Percentiles rank a stretch among this genome's conserved stretches.
Evolutionary conservation across 331 rosid species (phyloP).

Genomic region (Rhamnella rubrinervis): DNA sequence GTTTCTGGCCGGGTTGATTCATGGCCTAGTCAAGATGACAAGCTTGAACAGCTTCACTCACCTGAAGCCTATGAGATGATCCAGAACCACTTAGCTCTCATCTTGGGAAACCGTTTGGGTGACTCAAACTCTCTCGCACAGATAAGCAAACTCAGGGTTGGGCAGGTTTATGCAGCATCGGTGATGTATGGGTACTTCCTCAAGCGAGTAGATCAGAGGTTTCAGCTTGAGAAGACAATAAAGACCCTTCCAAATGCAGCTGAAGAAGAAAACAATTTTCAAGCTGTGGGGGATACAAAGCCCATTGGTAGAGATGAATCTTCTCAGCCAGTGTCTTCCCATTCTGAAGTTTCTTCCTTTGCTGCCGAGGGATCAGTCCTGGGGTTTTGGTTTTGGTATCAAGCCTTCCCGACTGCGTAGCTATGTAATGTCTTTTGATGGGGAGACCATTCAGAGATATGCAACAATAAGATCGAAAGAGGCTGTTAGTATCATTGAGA

Average conservation of each 20-base stretch:
- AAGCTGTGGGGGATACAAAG: slow-evolving; percentile 29
- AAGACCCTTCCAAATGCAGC: slow-evolving; percentile 60
- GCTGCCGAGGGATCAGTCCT: slow-evolving; percentile 41
- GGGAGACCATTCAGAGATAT: slow-evolving; percentile 87
- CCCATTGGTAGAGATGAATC: slow-evolving; percentile 28
- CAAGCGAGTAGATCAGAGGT: slow-evolving; percentile 90
- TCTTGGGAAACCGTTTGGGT: slow-evolving; percentile 58
- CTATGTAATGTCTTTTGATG: slow-evolving; percentile 90
- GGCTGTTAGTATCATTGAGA: slow-evolving; percentile 84
- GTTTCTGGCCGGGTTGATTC: slow-evolving; percentile 62
- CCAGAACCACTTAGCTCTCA: slow-evolving; percentile 70
- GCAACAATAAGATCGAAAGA: slow-evolving; percentile 93
- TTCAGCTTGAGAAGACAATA: slow-evolving; percentile 97
- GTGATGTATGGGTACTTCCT: slow-evolving; percentile 95
- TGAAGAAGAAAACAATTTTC: slow-evolving; percentile 42
- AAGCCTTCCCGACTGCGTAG: slow-evolving; percentile 65
- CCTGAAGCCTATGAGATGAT: slow-evolving; percentile 87
- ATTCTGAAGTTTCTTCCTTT: slow-evolving; percentile 62
- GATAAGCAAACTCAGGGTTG: slow-evolving; percentile 77
- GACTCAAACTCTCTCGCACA: slow-evolving; percentile 74
- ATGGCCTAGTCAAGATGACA: slow-evolving; percentile 67
- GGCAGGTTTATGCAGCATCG: slow-evolving; percentile 94
- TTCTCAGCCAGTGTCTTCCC: slow-evolving; percentile 38
- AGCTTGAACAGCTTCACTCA: slow-evolving; percentile 71
- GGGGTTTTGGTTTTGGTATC: slow-evolving; percentile 42